Conservation (phyloP, 164 flowering plant species). For the Euptelea pleiosperma region DNA sequence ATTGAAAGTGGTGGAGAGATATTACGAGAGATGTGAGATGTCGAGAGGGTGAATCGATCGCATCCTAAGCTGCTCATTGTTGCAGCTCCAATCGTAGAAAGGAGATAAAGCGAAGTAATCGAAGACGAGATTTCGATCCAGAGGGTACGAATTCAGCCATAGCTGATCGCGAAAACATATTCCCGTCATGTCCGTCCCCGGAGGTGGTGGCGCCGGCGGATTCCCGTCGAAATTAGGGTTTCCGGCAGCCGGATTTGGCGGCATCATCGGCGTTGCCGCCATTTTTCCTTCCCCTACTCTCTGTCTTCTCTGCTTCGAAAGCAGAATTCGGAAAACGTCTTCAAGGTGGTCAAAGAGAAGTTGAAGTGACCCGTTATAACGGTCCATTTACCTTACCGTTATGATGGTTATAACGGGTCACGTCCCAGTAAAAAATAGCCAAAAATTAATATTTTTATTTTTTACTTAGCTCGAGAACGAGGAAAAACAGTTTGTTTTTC, state of each 20-base stretch:
- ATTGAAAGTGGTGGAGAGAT: background rate
- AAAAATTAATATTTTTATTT: no score
- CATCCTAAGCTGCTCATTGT: constrained; percentile 78
- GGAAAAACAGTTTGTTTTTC: no score
- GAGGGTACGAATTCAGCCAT: constrained; percentile 91
- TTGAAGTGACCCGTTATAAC: no score
- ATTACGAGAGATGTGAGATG: constrained; percentile 80
- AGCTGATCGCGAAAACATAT: constrained; percentile 92
- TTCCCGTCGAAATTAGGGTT: constrained; percentile 36
- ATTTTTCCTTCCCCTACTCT: constrained; percentile 9
- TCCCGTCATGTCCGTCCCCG: constrained; percentile 98
- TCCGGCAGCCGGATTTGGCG: constrained; percentile 22
- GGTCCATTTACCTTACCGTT: no score
- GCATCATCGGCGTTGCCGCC: constrained; percentile 45
- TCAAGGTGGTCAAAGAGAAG: no score
- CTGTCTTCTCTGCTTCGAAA: background rate
- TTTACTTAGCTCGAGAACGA: no score
- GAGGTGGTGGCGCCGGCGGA: constrained; percentile 45
- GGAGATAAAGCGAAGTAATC: constrained; percentile 97
- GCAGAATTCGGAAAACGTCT: background rate
- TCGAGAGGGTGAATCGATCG: constrained; percentile 94
- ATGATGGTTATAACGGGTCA: no score
- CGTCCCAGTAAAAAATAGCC: no score
- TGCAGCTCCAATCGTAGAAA: constrained; percentile 83
- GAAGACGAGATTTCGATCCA: constrained; percentile 84